These are phyloP conservation scores for Asterophora parasitica DNA, from an alignment of 768 basidiomycete genomes.

Conservation along the genomic window DNA sequence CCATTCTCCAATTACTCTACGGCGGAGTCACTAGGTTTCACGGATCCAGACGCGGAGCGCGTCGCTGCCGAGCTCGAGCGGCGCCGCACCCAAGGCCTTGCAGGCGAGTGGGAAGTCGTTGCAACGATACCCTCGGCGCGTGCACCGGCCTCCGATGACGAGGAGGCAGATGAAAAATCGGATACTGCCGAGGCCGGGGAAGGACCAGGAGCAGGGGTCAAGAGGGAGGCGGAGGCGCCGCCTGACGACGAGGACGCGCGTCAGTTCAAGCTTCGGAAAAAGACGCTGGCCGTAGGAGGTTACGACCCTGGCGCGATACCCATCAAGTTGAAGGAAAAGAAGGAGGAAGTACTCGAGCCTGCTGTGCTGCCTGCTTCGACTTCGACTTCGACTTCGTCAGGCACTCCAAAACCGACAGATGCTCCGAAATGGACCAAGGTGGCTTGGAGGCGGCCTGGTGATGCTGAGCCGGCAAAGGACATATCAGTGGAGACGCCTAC, in stretches of 20 bases:
- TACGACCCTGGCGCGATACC: conserved; percentile 75
- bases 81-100: conserved; percentile 60
- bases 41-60: conserved; percentile 70
- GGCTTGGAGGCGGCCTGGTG: conserved; percentile 27
- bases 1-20: conserved; percentile 86
- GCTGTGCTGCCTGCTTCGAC: not conserved
- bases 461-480: not conserved
- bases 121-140: conserved; percentile 23
- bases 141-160: conserved; percentile 16
- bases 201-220: conserved; percentile 19
- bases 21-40: conserved; percentile 75
- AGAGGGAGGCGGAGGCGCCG: conserved; percentile 35
- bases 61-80: conserved; percentile 55
- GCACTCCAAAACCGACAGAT: conserved; percentile 11
- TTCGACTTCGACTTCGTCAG: conserved; percentile 5
- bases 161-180: conserved; percentile 6
- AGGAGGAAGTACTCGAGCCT: conserved; percentile 25
- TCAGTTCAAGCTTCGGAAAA: conserved; percentile 65
- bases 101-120: conserved; percentile 76
- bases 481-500: conserved; percentile 10
- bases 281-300: conserved; percentile 53
- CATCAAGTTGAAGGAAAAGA: conserved; percentile 61
- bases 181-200: conserved; percentile 13
- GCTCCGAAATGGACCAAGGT: conserved; percentile 31
- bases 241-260: conserved; percentile 50